phyloP scores from a whole-genome alignment of 2,329 filamentous ascomycete genomes.

The Grosmannia penicillata region DNA sequence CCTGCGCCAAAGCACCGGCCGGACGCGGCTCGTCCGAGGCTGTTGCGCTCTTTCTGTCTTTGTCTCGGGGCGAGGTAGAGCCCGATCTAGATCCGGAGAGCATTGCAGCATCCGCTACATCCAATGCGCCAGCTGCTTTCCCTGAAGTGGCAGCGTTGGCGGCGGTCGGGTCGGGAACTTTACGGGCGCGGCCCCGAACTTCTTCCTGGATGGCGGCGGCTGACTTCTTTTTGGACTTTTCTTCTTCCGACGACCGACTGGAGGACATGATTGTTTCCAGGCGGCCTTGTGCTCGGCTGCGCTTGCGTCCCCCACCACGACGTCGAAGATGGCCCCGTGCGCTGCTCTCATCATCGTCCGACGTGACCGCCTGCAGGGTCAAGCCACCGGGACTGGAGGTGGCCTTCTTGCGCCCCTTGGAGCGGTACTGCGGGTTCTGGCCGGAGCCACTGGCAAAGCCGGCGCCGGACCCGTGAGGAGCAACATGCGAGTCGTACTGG shows the following conservation, averaged over 20 bases:
- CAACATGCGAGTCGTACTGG: constrained; percentile 51
- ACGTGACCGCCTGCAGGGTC: constrained; percentile 41
- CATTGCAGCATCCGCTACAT: too few species aligned
- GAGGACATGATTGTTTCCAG: constrained; percentile 54
- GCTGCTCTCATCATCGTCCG: constrained; percentile 36
- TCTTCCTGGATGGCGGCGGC: constrained; percentile 40
- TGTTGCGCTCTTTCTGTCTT: too few species aligned
- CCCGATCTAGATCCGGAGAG: too few species aligned
- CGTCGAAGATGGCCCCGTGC: constrained; percentile 22
- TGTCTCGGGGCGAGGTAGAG: too few species aligned
- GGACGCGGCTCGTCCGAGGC: too few species aligned
- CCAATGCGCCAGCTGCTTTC: too few species aligned
- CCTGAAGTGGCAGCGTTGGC: background rate
- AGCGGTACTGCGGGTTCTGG: background rate
- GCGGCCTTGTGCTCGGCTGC: constrained; percentile 43
- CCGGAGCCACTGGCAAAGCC: constrained; percentile 21
- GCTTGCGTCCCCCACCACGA: constrained; percentile 25
- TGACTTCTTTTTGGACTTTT: constrained; percentile 43
- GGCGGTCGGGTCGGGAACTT: constrained; percentile 14
- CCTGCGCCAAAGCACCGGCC: too few species aligned
- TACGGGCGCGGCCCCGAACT: constrained; percentile 32
- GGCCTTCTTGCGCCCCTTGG: constrained; percentile 10
- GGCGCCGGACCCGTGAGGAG: constrained; percentile 43
- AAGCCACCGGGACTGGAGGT: constrained; percentile 25
- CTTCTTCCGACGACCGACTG: constrained; percentile 49